Percentiles rank a stretch among this genome's conserved stretches.
Evolutionary conservation across 208 protist genomes (phyloP).

Genomic region (Trypanosoma avium): DNA sequence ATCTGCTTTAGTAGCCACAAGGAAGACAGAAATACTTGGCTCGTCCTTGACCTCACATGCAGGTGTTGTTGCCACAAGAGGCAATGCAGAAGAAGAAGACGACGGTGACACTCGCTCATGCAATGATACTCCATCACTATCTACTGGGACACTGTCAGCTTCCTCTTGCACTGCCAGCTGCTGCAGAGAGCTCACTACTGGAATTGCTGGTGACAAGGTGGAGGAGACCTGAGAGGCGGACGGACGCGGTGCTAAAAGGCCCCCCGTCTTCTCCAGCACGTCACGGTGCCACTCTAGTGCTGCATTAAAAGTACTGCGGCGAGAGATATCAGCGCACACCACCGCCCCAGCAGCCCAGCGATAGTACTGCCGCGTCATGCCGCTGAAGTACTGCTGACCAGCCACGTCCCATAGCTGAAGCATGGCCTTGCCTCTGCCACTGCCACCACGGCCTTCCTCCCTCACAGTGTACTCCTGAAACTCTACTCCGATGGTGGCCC

Average conservation of each 20-base stretch:
- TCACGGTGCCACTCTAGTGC: conserved; percentile 2
- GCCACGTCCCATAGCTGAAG: conserved; percentile 16
- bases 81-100: background rate
- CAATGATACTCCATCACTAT: too few relatives aligned
- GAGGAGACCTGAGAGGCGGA: too few relatives aligned
- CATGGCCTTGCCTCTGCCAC: background rate
- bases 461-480: conserved; percentile 3
- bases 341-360: conserved; percentile 1
- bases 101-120: too few relatives aligned
- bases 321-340: conserved; percentile 4
- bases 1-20: conserved; percentile 6
- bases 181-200: too few relatives aligned
- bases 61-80: background rate
- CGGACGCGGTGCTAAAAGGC: too few relatives aligned
- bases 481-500: conserved; percentile 3
- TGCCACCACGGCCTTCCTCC: background rate
- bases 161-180: too few relatives aligned
- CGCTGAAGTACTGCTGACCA: conserved; percentile 14
- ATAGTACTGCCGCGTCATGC: conserved; percentile 17
- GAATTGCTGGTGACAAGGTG: too few relatives aligned
- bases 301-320: background rate
- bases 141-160: too few relatives aligned
- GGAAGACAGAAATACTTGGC: background rate
- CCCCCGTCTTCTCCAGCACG: background rate
- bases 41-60: background rate